Evolutionary conservation across 2,329 filamentous ascomycete genomes (phyloP).

Genomic region (Sordariomycetes sp.): DNA sequence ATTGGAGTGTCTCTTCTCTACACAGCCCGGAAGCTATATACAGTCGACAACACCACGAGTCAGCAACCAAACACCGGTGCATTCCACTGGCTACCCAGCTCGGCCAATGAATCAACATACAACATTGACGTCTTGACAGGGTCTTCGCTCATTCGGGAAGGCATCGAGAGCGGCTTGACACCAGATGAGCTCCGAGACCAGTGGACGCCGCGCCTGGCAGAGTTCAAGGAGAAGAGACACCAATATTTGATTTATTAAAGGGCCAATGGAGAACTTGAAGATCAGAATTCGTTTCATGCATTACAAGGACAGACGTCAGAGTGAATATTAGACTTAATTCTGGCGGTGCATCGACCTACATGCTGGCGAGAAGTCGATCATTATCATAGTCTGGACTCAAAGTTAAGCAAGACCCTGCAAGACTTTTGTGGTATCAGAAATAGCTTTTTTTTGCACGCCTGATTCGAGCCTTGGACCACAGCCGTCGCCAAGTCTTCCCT

Average conservation of each 20-base stretch:
- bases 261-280: too few relatives aligned
- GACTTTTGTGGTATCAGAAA: too few relatives aligned
- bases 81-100: constrained; percentile 6
- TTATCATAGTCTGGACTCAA: too few relatives aligned
- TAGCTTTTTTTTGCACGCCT: too few relatives aligned
- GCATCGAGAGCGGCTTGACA: constrained; percentile 6
- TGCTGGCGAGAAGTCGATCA: too few relatives aligned
- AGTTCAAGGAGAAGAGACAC: constrained; percentile 4
- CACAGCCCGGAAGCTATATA: constrained; percentile 6
- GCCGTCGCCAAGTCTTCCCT: too few relatives aligned
- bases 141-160: constrained; percentile 7
- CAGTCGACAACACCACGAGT: constrained; percentile 4
- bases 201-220: constrained; percentile 5
- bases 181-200: constrained; percentile 6
- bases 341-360: too few relatives aligned
- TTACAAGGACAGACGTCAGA: too few relatives aligned
- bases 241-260: constrained; percentile 8
- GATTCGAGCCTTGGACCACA: too few relatives aligned
- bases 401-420: too few relatives aligned
- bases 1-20: constrained; percentile 6
- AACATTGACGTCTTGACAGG: constrained; percentile 7
- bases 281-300: too few relatives aligned
- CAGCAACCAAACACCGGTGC: constrained; percentile 2
- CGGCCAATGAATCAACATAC: constrained; percentile 2
- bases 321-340: too few relatives aligned